These are phyloP conservation scores for Chlamydomonas schloesseri DNA, from an alignment of 139 green algal genomes.

Conservation along the genomic window DNA sequence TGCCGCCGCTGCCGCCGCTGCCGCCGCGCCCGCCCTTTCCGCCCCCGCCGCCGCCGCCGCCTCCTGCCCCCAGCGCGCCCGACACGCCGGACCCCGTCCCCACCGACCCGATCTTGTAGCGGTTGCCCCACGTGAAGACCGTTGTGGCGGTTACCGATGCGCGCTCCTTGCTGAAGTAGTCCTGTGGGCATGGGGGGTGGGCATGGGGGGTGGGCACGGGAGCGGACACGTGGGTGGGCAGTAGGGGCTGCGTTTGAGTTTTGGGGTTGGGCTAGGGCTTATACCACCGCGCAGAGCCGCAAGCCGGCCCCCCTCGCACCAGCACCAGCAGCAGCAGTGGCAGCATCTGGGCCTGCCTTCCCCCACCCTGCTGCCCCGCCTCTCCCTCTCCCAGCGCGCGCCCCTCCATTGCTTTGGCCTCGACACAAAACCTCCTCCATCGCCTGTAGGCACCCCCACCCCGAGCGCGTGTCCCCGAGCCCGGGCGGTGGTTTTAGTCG, in stretches of 20 bases:
- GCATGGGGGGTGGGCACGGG: background rate
- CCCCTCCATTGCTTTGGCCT: too few species aligned
- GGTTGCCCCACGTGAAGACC: slow-evolving; percentile 48
- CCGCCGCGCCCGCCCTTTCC: background rate
- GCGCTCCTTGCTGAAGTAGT: slow-evolving; percentile 44
- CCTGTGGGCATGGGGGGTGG: background rate
- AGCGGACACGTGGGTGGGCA: background rate
- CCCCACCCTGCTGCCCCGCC: too few species aligned
- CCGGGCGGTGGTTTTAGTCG: too few species aligned
- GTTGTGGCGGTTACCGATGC: slow-evolving; percentile 32
- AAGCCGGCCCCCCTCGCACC: background rate
- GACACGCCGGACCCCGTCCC: background rate
- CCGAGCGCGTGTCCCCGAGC: too few species aligned
- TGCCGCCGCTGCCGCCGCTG: background rate
- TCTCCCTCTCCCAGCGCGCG: too few species aligned
- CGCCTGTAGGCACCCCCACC: too few species aligned
- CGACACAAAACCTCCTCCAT: too few species aligned
- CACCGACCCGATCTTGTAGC: slow-evolving; percentile 17
- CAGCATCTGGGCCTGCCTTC: too few species aligned
- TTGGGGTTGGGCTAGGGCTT: too few species aligned
- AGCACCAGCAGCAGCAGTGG: background rate
- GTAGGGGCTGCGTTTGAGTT: background rate
- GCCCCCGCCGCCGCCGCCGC: background rate
- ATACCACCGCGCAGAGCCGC: too few species aligned
- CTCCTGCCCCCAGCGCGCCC: background rate